These are phyloP conservation scores for Debaryomyces sp. DNA, from an alignment of 1,139 yeast species.

Conservation along the genomic window DNA sequence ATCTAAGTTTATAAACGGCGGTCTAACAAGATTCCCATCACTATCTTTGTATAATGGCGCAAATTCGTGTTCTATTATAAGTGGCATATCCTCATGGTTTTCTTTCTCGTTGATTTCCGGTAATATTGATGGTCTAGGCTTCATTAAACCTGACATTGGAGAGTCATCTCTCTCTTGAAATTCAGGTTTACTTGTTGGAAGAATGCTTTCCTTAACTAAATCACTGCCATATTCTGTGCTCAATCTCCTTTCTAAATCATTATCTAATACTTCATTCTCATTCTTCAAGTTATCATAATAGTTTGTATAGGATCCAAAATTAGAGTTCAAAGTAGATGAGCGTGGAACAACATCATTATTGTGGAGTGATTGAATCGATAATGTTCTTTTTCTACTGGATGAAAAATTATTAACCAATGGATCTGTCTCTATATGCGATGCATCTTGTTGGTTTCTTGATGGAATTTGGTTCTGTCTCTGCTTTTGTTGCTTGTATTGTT, in stretches of 20 bases:
- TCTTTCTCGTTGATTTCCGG: constrained; percentile 4
- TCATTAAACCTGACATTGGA: constrained; percentile 22
- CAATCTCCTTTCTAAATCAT: constrained; percentile 35
- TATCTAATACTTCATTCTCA: constrained; percentile 27
- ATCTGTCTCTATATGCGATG: constrained; percentile 5
- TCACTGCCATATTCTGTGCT: constrained; percentile 27
- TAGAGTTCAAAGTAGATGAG: constrained; percentile 22
- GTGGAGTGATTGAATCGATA: constrained; percentile 28
- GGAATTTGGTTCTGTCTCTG: not conserved
- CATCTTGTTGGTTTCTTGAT: not conserved
- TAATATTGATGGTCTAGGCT: constrained; percentile 6
- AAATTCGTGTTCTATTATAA: constrained; percentile 29
- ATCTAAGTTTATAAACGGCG: constrained; percentile 50
- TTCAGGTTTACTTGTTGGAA: not conserved
- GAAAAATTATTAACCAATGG: constrained; percentile 21
- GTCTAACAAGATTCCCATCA: constrained; percentile 44
- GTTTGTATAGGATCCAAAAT: constrained; percentile 29
- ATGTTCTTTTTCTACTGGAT: constrained; percentile 21
- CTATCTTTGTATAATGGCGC: constrained; percentile 39
- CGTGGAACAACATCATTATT: constrained; percentile 30
- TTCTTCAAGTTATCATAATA: constrained; percentile 26
- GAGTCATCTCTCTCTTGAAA: constrained; percentile 15
- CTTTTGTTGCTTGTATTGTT: constrained; percentile 1
- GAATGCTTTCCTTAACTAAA: constrained; percentile 21
- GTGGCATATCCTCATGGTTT: constrained; percentile 1